Conservation (phyloP, 345 rosid species). For the Cardamine chenopodiifolia region DNA sequence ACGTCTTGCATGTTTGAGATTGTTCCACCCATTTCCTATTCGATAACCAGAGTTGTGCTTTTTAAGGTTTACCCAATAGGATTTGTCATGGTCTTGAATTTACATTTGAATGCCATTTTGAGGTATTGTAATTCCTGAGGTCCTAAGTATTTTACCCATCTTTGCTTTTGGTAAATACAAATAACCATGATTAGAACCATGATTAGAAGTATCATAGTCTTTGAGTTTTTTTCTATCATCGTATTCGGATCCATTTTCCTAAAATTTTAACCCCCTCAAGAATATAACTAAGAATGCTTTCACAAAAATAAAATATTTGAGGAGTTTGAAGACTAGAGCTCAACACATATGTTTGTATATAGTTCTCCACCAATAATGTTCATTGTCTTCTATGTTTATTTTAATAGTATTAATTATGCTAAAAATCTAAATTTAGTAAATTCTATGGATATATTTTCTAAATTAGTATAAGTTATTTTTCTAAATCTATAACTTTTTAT, state of each 20-base stretch:
- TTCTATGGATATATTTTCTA: too few relatives aligned
- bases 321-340: not conserved
- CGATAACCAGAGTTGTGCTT: not conserved
- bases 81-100: not conserved
- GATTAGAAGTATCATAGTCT: not conserved
- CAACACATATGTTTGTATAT: not conserved
- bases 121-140: not conserved
- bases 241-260: too few relatives aligned
- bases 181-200: not conserved
- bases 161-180: not conserved
- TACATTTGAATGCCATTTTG: not conserved
- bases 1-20: not conserved
- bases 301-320: too few relatives aligned
- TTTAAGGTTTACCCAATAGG: not conserved
- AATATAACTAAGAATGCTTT: too few relatives aligned
- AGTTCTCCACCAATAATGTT: too few relatives aligned
- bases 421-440: too few relatives aligned
- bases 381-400: too few relatives aligned
- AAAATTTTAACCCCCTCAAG: too few relatives aligned
- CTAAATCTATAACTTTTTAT: not conserved
- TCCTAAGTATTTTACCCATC: too few relatives aligned
- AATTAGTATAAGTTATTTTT: too few relatives aligned
- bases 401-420: too few relatives aligned
- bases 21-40: not conserved
- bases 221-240: not conserved